Base-by-base conservation (phyloP, 2,329 filamentous ascomycete species). In the Claviceps paspali region DNA sequence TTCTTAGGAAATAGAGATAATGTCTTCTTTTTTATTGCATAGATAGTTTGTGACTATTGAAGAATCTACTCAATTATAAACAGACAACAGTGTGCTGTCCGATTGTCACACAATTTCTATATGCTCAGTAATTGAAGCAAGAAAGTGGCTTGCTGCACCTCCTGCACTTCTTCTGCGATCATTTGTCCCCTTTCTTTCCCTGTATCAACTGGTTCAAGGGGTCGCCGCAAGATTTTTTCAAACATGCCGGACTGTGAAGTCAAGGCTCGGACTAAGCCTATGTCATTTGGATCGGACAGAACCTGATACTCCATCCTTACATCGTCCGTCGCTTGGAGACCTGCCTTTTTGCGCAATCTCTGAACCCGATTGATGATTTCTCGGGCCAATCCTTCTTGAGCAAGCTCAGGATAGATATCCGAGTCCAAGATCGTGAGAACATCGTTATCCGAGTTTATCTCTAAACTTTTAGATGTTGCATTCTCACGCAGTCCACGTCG, bases 331-430 rank as follows among this genome's bases (percentile, higher is more conserved):
- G 86, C 77, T 45, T 87, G 76, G 36, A 98, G 67, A 1, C 85
- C 85, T 6, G 87, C 87, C 65, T 91, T 91, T 73, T 98, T 98
- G 46, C 91, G 78, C 44, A 96, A 67, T 47, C 83, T 75, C 62
- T 98, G 91, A 17, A 98, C 82, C 29, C 88, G 79, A 57, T 93
- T 83, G 64, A 98, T 82, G 46, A 98, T 80, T 60, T 96, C 91
- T 50, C 91, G 73, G 2, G 83, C 88, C 38, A 98, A 61, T 38
- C 87, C 91, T 58, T 96, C 87, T 46, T 87, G 76, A 33, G 81
- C 82, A 26, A 98, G 68, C 53, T 94, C 86, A 0, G 86, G 77
- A 53, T 96, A 82, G 18, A 85, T 65, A 41, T 79, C 77, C 2
- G 76, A 73, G 52, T 94, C 85, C n/a, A 98, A 67, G 45, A 98